These are phyloP conservation scores for Penicillium riverlandense DNA, from an alignment of 495 filamentous ascomycete species.

Conservation along the genomic window DNA sequence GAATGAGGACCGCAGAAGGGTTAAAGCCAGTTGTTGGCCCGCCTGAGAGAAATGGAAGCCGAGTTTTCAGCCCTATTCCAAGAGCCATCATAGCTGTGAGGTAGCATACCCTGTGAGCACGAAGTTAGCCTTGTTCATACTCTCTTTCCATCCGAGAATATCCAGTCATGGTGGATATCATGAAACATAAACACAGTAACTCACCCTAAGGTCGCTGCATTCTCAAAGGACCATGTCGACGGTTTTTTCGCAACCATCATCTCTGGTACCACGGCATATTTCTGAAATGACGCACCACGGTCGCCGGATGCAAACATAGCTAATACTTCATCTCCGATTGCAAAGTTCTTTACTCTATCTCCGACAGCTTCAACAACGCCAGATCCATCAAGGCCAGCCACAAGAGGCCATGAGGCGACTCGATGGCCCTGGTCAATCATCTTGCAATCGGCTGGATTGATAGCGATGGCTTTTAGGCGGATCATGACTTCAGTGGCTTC, in stretches of 20 bases:
- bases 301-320: constrained; percentile 11
- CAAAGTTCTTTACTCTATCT: constrained; percentile 16
- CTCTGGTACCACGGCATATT: constrained; percentile 23
- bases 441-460: constrained; percentile 35
- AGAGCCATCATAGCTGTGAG: constrained; percentile 29
- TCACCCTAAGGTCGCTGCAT: constrained; percentile 34
- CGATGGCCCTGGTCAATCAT: constrained; percentile 22
- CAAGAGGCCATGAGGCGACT: constrained; percentile 24
- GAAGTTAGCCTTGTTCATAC: too few species aligned
- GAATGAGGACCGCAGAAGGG: constrained; percentile 28
- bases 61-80: constrained; percentile 16
- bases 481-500: constrained; percentile 26
- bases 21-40: constrained; percentile 5
- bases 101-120: constrained; percentile 25
- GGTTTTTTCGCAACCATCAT: constrained; percentile 31
- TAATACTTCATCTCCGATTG: constrained; percentile 34
- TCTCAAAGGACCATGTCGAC: constrained; percentile 15
- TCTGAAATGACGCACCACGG: constrained; percentile 29
- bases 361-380: constrained; percentile 29
- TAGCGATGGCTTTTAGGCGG: constrained; percentile 21
- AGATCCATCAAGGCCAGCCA: constrained; percentile 31
- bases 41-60: constrained; percentile 21
- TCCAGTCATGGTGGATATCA: not conserved
- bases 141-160: not conserved
- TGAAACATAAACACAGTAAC: not conserved